A percentile compares a stretch with the other conserved stretches of the same genome.
Evolutionary conservation across 345 rosid genomes (phyloP).

Genomic region (Rhizophora apiculata): DNA sequence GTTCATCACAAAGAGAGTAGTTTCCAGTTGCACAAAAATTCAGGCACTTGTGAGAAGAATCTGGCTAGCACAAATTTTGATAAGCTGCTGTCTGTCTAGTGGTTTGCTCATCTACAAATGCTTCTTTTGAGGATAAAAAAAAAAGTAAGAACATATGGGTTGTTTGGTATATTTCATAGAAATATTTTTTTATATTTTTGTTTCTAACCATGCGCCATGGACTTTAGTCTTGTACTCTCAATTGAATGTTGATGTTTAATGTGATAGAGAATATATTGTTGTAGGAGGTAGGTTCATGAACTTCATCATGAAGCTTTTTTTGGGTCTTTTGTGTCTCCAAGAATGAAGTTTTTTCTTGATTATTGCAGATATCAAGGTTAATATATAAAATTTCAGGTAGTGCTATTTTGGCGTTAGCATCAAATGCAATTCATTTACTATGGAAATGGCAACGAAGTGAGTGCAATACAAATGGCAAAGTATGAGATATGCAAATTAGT

Average conservation of each 20-base stretch:
- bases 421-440: constrained; percentile 87
- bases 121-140: too few species aligned
- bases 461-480: constrained; percentile 78
- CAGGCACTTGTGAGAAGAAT: too few species aligned
- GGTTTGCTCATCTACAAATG: too few species aligned
- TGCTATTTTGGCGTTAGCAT: constrained; percentile 90
- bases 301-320: background rate
- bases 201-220: background rate
- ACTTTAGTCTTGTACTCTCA: background rate
- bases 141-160: background rate
- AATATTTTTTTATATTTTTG: background rate
- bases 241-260: background rate
- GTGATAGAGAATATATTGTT: background rate
- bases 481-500: constrained; percentile 22
- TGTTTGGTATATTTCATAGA: background rate
- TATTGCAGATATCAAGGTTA: constrained; percentile 84
- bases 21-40: too few species aligned
- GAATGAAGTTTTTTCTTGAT: constrained; percentile 20
- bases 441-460: constrained; percentile 99
- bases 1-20: too few species aligned
- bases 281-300: background rate
- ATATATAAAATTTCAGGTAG: constrained; percentile 91
- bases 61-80: too few species aligned
- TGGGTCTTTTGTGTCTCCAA: background rate
- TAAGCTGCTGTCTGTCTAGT: too few species aligned